A percentile compares a stretch with the other conserved stretches of the same genome.
Evolutionary conservation across 805 yeast genomes (phyloP).

Genomic region (Candida sithepensis): DNA sequence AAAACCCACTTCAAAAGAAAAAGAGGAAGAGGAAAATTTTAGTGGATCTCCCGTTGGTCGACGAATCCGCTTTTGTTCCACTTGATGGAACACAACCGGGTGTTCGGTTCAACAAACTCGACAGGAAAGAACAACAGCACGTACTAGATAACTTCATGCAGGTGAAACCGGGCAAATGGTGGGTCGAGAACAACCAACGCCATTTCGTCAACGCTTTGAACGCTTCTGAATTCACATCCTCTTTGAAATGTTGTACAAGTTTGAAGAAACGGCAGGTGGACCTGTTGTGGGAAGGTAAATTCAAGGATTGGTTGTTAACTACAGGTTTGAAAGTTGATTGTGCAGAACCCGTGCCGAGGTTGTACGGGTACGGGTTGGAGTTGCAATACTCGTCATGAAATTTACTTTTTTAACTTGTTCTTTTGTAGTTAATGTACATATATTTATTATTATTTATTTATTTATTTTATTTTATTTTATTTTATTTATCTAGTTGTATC

Average conservation of each 20-base stretch:
- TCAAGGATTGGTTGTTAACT: constrained; percentile 72
- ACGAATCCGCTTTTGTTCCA: background rate
- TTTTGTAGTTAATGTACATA: background rate
- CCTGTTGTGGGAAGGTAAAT: constrained; percentile 84
- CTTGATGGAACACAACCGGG: background rate
- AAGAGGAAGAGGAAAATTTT: background rate
- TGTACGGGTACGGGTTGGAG: constrained; percentile 54
- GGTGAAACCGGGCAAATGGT: constrained; percentile 16
- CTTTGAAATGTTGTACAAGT: constrained; percentile 70
- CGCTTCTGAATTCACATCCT: constrained; percentile 59
- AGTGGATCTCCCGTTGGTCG: constrained; percentile 4
- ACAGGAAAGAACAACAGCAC: constrained; percentile 18
- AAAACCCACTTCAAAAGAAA: too few relatives aligned
- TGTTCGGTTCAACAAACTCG: constrained; percentile 16
- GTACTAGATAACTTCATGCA: constrained; percentile 22
- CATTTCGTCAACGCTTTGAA: constrained; percentile 36
- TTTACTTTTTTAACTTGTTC: background rate
- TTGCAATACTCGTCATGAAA: constrained; percentile 58
- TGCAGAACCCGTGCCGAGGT: constrained; percentile 42
- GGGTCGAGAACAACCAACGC: constrained; percentile 18
- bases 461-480: too few relatives aligned
- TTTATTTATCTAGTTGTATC: too few relatives aligned
- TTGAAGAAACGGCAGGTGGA: constrained; percentile 57
- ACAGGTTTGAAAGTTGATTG: constrained; percentile 61
- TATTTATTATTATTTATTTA: background rate